Evolutionary conservation across 139 green algal species (phyloP), one percentile per base, ranked within the genome.

Genomic region (Auxenochlorella protothecoides): DNA sequence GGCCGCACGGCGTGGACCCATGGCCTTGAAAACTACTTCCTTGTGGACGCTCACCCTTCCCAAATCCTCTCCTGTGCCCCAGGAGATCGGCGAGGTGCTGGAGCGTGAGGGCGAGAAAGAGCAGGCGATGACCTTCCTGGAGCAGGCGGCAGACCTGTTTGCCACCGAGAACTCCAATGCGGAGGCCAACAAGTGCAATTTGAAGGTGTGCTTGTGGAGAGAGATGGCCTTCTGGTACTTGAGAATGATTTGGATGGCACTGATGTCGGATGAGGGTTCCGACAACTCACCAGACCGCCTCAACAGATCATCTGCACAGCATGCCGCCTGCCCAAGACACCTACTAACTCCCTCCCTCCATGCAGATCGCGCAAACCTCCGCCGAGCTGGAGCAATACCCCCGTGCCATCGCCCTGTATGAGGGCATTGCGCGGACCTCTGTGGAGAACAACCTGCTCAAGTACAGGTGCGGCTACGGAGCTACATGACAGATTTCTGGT

Each of bases 391-490:
- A 86, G 16, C 71, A 69, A n/a, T 90, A 87, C 65, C 59, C 69
- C 3, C 60, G 73, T 44, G 83, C 85, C 2, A 75, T 89, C 5
- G 79, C 88, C 66, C 86, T 92, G 5, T 97, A 88, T 65, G 92
- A 96, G 78, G 79, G 84, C 13, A 81, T 93, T 53, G 91, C 87
- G 3, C 72, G 75, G 6, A 68, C 77, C 1, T 82, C 81, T 15
- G 73, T 94, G 64, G 90, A 96, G 63, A 97, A 95, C 87, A 97
- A 98, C 84, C 86, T 99, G 68, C 87, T 99, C 44, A 92, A 92
- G 78, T 98, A 89, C 85, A 70, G 66, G 72, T 76, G 65, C 14
- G 53, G 5, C 6, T 44, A 44, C 27, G 27, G 0, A 44, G 27
- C 27, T 44, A 44, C 27, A 44, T 44, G 1, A 44, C 27, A 44